Conservation (phyloP, 2,329 filamentous ascomycete genomes). For the Colletotrichum gloeosporioides region DNA sequence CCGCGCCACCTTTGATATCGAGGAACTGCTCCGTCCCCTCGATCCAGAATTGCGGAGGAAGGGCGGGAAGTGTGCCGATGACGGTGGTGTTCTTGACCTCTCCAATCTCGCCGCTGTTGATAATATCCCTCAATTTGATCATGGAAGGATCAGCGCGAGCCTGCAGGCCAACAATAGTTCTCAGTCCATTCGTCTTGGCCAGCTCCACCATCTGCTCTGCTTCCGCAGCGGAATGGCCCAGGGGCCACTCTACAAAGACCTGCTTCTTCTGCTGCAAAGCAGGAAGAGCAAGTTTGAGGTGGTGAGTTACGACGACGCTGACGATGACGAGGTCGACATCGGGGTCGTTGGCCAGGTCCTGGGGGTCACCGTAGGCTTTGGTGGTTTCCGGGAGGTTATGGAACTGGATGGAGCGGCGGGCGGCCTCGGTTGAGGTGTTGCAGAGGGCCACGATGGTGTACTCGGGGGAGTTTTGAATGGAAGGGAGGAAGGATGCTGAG, state of each 20-base stretch:
- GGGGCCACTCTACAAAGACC: slow-evolving; percentile 64
- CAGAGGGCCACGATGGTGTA: slow-evolving; percentile 58
- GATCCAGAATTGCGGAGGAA: slow-evolving; percentile 22
- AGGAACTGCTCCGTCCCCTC: slow-evolving; percentile 26
- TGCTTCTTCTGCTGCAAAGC: slow-evolving; percentile 57
- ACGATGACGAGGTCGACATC: slow-evolving; percentile 62
- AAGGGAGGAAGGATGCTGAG: slow-evolving; percentile 61
- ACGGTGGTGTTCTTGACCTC: neutral
- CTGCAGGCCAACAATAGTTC: slow-evolving; percentile 54
- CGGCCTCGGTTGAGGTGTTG: slow-evolving; percentile 53
- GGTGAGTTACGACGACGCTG: slow-evolving; percentile 58
- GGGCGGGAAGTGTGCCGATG: neutral
- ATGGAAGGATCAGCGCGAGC: slow-evolving; percentile 43
- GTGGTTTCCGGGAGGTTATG: slow-evolving; percentile 46
- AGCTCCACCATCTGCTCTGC: slow-evolving; percentile 46
- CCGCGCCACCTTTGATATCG: slow-evolving; percentile 26
- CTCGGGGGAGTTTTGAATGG: slow-evolving; percentile 43
- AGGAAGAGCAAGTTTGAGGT: slow-evolving; percentile 49
- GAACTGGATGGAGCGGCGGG: slow-evolving; percentile 44
- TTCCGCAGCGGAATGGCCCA: slow-evolving; percentile 45
- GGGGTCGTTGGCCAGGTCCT: slow-evolving; percentile 51
- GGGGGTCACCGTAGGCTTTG: slow-evolving; percentile 55
- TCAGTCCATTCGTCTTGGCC: slow-evolving; percentile 42
- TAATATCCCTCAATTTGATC: slow-evolving; percentile 44
- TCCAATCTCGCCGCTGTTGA: slow-evolving; percentile 46